These are phyloP conservation scores for Candida berthetii DNA, from an alignment of 805 yeast genomes.

Conservation along the genomic window DNA sequence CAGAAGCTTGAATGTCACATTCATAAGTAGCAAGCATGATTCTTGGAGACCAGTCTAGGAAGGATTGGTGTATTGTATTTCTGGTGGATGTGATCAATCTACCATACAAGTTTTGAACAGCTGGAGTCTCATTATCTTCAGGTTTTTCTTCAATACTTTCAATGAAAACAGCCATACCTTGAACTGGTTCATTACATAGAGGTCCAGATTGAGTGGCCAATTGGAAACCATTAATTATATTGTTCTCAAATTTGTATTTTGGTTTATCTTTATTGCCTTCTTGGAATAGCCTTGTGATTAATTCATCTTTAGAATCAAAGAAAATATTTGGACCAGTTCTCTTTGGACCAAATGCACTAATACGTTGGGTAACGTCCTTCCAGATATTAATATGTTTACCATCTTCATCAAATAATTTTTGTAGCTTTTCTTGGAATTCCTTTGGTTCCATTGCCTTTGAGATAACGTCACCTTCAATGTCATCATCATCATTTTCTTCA, in stretches of 20 bases:
- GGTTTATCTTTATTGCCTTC: conserved; percentile 1
- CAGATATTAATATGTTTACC: conserved; percentile 20
- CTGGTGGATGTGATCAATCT: conserved; percentile 68
- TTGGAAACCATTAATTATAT: conserved; percentile 78
- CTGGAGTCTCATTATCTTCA: conserved; percentile 21
- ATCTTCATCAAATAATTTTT: conserved; percentile 22
- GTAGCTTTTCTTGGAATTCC: conserved; percentile 27
- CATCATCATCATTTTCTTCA: conserved; percentile 16
- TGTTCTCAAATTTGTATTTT: conserved; percentile 42
- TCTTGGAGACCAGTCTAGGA: conserved; percentile 83
- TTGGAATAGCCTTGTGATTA: conserved; percentile 28
- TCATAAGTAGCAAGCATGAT: conserved; percentile 87
- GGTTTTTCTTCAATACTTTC: conserved; percentile 29
- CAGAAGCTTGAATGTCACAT: conserved; percentile 91
- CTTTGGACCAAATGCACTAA: conserved; percentile 73
- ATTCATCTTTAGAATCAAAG: conserved; percentile 40
- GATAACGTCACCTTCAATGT: conserved; percentile 11
- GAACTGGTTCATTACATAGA: conserved; percentile 77
- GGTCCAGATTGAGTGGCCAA: conserved; percentile 84
- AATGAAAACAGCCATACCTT: conserved; percentile 61
- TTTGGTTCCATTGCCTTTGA: conserved; percentile 17
- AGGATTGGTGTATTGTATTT: conserved; percentile 63
- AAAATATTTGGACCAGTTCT: conserved; percentile 71
- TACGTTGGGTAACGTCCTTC: conserved; percentile 26
- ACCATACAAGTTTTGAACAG: conserved; percentile 52